Conservation (phyloP, 78 protist species). For the Guillardia theta region DNA sequence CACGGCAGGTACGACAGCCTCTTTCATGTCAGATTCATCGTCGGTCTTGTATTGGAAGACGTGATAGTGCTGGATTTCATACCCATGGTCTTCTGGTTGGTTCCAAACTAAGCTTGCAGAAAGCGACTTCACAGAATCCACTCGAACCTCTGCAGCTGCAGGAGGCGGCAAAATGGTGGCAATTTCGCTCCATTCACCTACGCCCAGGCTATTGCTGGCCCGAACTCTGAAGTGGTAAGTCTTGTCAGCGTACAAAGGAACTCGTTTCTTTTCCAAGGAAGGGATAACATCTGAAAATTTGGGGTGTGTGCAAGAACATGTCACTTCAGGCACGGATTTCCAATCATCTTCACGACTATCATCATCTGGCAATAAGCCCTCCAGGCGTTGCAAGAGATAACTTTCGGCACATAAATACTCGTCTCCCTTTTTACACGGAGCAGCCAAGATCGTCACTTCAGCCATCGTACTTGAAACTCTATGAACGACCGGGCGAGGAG, state of each 20-base stretch:
- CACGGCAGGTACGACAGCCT: neutral
- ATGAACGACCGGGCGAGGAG: neutral
- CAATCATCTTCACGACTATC: constrained; percentile 35
- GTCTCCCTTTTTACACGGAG: neutral
- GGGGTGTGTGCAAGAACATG: constrained; percentile 13
- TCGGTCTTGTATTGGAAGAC: neutral
- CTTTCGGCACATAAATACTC: neutral
- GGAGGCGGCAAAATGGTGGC: neutral
- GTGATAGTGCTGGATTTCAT: neutral
- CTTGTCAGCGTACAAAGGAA: neutral
- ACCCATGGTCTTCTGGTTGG: neutral
- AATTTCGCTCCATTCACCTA: neutral
- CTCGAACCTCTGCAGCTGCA: neutral
- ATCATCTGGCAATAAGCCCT: constrained; percentile 29
- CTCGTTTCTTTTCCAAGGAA: neutral
- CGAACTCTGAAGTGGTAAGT: constrained; percentile 29
- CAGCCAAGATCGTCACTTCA: neutral
- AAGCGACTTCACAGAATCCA: neutral
- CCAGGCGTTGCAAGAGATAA: neutral
- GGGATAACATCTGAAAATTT: neutral
- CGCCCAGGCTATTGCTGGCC: neutral
- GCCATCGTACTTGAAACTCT: neutral
- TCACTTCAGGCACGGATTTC: constrained; percentile 21
- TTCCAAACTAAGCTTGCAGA: constrained; percentile 9
- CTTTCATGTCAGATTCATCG: neutral